These are phyloP conservation scores for Pontederia crassipes DNA, from an alignment of 176 grass and related monocot species.

Conservation along the genomic window DNA sequence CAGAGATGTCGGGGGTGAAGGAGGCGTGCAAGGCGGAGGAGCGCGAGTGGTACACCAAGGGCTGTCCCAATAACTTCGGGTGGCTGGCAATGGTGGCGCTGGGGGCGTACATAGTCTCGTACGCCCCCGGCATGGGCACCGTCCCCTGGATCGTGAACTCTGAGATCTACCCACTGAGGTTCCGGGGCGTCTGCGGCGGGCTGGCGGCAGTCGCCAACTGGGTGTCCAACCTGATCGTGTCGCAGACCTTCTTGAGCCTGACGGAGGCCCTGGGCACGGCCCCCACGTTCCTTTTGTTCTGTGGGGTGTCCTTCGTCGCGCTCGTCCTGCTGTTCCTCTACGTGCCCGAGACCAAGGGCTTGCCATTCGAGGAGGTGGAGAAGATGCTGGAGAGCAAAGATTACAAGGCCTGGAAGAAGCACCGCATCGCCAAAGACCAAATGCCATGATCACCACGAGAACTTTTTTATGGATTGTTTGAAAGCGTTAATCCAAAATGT, in stretches of 20 bases:
- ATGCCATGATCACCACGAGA: no score
- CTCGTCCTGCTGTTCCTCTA: slow-evolving; percentile 58
- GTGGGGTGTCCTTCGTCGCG: slow-evolving; percentile 41
- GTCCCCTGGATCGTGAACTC: slow-evolving; percentile 97
- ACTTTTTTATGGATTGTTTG: no score
- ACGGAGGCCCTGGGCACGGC: slow-evolving; percentile 78
- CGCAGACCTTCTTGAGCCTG: slow-evolving; percentile 80
- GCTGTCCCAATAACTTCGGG: slow-evolving; percentile 79
- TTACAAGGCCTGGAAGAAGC: slow-evolving; percentile 77
- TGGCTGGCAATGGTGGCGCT: slow-evolving; percentile 77
- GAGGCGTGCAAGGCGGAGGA: slow-evolving; percentile 24
- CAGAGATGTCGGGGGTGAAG: slow-evolving; percentile 13
- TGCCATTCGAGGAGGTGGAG: slow-evolving; percentile 88
- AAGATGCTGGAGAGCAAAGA: slow-evolving; percentile 64
- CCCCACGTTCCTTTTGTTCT: slow-evolving; percentile 83
- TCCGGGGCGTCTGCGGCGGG: slow-evolving; percentile 74
- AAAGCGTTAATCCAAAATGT: no score
- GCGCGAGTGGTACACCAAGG: slow-evolving; percentile 66
- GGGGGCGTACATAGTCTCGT: slow-evolving; percentile 75
- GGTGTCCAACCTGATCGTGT: slow-evolving; percentile 89
- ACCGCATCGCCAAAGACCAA: not conserved
- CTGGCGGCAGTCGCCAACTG: slow-evolving; percentile 85
- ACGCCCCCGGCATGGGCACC: slow-evolving; percentile 85
- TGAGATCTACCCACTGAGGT: slow-evolving; percentile 83
- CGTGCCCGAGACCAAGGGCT: slow-evolving; percentile 91